Conservation (phyloP, 257 asterid genomes). For the Jacaranda mimosifolia region DNA sequence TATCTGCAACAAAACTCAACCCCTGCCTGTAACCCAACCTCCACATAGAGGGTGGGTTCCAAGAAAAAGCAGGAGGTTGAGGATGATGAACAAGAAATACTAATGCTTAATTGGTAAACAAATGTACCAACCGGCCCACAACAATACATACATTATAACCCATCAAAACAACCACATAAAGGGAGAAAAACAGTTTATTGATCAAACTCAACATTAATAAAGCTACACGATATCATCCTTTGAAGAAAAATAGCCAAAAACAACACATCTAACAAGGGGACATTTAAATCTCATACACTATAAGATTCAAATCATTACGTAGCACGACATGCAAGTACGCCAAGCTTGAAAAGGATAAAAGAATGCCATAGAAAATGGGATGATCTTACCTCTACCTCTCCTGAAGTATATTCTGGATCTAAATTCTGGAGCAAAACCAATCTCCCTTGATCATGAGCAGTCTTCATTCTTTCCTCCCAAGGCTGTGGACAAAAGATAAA, state of each 20-base stretch:
- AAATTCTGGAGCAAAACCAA: constrained; percentile 76
- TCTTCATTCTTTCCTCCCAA: constrained; percentile 70
- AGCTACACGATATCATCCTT: neutral
- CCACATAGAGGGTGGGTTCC: neutral
- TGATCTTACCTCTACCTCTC: constrained; percentile 80
- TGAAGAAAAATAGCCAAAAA: neutral
- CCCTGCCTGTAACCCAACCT: neutral
- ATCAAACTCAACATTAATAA: neutral
- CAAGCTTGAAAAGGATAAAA: constrained; percentile 3
- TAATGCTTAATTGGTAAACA: constrained; percentile 2
- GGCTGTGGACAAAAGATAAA: constrained; percentile 49
- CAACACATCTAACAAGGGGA: neutral
- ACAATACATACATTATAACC: neutral
- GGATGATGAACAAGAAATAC: neutral
- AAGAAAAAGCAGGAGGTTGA: constrained; percentile 12
- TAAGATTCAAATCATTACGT: neutral
- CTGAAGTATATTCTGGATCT: constrained; percentile 79
- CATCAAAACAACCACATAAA: neutral
- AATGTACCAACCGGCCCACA: neutral
- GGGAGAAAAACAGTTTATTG: neutral
- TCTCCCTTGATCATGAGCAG: constrained; percentile 64
- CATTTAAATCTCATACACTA: neutral
- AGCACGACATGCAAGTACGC: constrained; percentile 20
- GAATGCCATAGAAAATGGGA: neutral
- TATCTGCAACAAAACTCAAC: neutral